Base-by-base conservation (phyloP, 225 moss, liverwort and hornwort genomes). In the Asterella californica region DNA sequence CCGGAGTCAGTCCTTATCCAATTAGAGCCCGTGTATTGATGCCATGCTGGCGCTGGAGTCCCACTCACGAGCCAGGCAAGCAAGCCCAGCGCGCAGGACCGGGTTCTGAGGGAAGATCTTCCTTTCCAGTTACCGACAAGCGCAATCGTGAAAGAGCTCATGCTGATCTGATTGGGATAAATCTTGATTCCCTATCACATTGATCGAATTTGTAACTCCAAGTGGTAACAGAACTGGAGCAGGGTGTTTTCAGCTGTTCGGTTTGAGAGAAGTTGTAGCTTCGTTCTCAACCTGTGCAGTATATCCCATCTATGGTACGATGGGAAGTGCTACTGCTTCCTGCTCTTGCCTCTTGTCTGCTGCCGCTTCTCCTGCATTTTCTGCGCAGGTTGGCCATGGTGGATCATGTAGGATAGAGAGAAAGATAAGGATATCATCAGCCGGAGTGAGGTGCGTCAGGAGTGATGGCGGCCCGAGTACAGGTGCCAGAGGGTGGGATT, bases 291-390 rank as follows among this genome's bases (percentile, higher is more conserved):
- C 24, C 71, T 47, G 50, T 32, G 33, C 33, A 75, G 74, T 32
- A 14, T 14, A 19, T 2, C 7, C 47, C 46, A 75, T 72, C 72
- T 69, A 18, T 48, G 47, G 15, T 32, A 60, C 7, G 60, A 76
- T 76, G 76, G 76, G 61, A 60, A 76, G 59, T 64, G 62, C 64
- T 21, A 30, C 64, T 59, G 75, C 59, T 8, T 59, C 22, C 53
- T 76, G 75, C 75, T 59, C 75, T 15, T 57, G 55, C 59, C 52
- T 32, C 57, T 37, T 21, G 5, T 34, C 75, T 38, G 32, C 22
- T 5, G 34, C 19, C 18, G 50, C 52, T 74, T 30, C 74, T 18
- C 25, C 47, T 27, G 9, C 47, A 27, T 52, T 53, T 76, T 15
- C 59, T 59, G 17, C 59, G 10, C 21, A 57, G 0, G 32, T 76